Evolutionary conservation across 352 stramenopile genomes (phyloP).

Genomic region (Pythium phragmiticola): DNA sequence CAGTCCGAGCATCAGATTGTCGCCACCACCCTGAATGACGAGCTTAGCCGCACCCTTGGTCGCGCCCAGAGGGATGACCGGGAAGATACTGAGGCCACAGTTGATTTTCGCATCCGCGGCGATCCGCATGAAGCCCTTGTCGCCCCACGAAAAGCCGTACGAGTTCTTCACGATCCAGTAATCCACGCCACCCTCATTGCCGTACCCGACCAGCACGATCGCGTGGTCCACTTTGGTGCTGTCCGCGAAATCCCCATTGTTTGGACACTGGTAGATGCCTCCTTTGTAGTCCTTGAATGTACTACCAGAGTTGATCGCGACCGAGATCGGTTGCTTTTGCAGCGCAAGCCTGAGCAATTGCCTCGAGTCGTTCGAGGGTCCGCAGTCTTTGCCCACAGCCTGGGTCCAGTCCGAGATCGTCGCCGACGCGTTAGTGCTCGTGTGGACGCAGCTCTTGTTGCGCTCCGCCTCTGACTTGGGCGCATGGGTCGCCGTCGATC

Average conservation of each 20-base stretch:
- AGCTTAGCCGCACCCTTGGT: slow-evolving; percentile 42
- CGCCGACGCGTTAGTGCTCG: slow-evolving; percentile 41
- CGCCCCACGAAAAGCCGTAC: slow-evolving; percentile 69
- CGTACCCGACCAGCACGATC: slow-evolving; percentile 75
- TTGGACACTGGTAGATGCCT: slow-evolving; percentile 68
- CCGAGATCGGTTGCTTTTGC: slow-evolving; percentile 70
- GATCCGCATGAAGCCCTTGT: slow-evolving; percentile 65
- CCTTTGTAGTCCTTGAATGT: slow-evolving; percentile 82
- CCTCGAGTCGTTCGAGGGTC: slow-evolving; percentile 32
- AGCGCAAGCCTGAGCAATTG: slow-evolving; percentile 67
- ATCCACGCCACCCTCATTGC: slow-evolving; percentile 35
- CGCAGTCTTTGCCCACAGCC: slow-evolving; percentile 57
- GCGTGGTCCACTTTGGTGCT: slow-evolving; percentile 71
- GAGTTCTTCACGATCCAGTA: slow-evolving; percentile 88
- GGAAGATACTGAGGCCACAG: slow-evolving; percentile 75
- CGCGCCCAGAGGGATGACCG: slow-evolving; percentile 60
- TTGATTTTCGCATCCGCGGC: slow-evolving; percentile 73
- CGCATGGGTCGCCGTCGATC: slow-evolving; percentile 16
- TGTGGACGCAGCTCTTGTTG: slow-evolving; percentile 45
- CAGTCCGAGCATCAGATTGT: slow-evolving; percentile 36
- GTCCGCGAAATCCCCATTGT: slow-evolving; percentile 64
- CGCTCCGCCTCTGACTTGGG: slow-evolving; percentile 18
- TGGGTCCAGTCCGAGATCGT: slow-evolving; percentile 72
- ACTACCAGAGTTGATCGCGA: slow-evolving; percentile 72
- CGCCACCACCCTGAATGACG: slow-evolving; percentile 47